Base-by-base conservation (phyloP, 257 asterid species). In the Plantago major region DNA sequence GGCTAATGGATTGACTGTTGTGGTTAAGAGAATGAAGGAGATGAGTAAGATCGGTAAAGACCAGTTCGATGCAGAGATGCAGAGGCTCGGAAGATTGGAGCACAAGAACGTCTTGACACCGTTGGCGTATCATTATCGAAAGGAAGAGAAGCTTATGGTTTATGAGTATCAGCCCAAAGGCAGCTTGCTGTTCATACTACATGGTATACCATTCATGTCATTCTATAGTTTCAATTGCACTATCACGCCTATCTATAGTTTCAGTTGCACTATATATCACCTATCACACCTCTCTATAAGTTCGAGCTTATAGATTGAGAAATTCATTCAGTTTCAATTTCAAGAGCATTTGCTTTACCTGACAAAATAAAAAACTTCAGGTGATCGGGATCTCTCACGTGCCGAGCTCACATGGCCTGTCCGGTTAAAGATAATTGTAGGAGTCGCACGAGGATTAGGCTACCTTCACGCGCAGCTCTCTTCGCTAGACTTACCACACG, bases 61-160 rank as follows among this genome's bases (percentile, higher is more conserved):
- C 11, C 86, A 72, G 53, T 89, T 92, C 14, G 96, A 92, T 40
- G 68, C 64, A 0, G 89, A 80, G 60, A 66, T 92, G 67, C 76
- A 73, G 64, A 78, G 79, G 56, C 68, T 89, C 0, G 99, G 90
- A 19, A 56, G 81, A 51, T 63, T 93, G 43, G 75, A 71, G 54
- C 96, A 93, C 55, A 67, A 13, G 56, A 89, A 93, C 59, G 68
- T 93, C 11, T 60, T 84, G 64, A 15, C 92, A 8, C 94, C 92
- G 0, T 18, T 93, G 64, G 99, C 95, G 7, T 93, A 87, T 64
- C 90, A 85, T 67, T 84, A 71, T 40, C 77, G 89, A 28, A 85
- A 72, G 37, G 94, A 93, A 0, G 96, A 89, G 76, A 89, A 89
- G 78, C 85, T 93, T 37, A 52, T 93, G 73, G 86, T 93, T 7